These are phyloP conservation scores for Claviceps sp. DNA, from an alignment of 2,329 filamentous ascomycete genomes.

Conservation along the genomic window DNA sequence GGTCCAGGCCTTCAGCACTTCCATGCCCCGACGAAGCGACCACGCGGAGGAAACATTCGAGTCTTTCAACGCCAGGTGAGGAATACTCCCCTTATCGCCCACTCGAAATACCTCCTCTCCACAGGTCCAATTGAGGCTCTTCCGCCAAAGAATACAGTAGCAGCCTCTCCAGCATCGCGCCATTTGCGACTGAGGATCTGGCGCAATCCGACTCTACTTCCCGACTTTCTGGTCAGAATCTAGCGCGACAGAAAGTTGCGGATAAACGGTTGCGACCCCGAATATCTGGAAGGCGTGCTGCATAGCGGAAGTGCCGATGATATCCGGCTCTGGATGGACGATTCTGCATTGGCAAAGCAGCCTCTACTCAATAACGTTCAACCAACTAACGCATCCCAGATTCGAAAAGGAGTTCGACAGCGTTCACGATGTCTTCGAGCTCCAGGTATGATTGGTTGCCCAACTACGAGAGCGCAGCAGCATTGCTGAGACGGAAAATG, in stretches of 20 bases:
- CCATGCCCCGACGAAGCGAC: constrained; percentile 38
- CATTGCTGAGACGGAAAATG: not conserved
- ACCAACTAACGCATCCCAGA: constrained; percentile 39
- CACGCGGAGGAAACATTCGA: constrained; percentile 97
- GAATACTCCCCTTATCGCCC: constrained; percentile 6
- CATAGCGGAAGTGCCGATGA: not conserved
- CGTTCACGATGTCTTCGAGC: constrained; percentile 98
- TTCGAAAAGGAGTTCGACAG: constrained; percentile 98
- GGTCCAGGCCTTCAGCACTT: constrained; percentile 52
- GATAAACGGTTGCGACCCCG: not conserved
- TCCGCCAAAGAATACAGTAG: not conserved
- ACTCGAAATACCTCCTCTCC: not conserved
- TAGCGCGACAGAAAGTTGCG: not conserved
- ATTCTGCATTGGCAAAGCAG: not conserved
- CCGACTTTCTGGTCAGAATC: not conserved
- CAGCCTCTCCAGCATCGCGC: too few relatives aligned
- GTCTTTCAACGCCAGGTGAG: constrained; percentile 95
- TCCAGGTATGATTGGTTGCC: constrained; percentile 58
- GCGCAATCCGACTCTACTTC: too few relatives aligned
- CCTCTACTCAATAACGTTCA: constrained; percentile 6
- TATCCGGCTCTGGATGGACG: not conserved
- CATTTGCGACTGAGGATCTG: too few relatives aligned
- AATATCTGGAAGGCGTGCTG: not conserved
- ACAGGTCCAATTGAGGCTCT: not conserved
- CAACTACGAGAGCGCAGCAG: constrained; percentile 1